Base-by-base conservation (phyloP, 2,329 filamentous ascomycete genomes). In the Apiospora koreana region DNA sequence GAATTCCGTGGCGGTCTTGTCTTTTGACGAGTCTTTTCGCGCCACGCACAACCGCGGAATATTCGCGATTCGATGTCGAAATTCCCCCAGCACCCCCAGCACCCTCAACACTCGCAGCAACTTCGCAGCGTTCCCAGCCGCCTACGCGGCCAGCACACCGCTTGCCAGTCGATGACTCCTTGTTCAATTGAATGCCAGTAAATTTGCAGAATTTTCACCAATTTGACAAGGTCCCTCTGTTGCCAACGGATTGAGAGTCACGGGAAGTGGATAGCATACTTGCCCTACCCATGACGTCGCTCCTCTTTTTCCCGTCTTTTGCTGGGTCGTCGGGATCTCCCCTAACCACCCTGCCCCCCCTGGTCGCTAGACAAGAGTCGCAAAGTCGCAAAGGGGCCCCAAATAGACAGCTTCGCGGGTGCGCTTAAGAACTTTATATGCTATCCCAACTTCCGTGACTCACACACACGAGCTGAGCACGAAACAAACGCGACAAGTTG, bases 401-500 rank as follows among this genome's bases (percentile, higher is more conserved):
- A 28, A 35, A 46, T 10, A 58, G 31, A 42, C 21, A 5, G 18
- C 68, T 70, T 70, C 67, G 71, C 62, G 54, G 70, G 71, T 69
- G 74, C 72, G 73, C 74, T 72, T 75, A 74, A 54, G 66, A 54
- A 65, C 72, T 76, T 79, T 79, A 79, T 78, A 78, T 72, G 73
- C 54, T 2, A 73, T 69, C 68, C 69, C 67, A 70, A 43, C 48
- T 48, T 42, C 4, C 16, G 18, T 64, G 38, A 64, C 31, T 66
- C 50, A 42, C 43, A 18, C 43, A 68, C 70, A 58, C 70, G 70
- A 69, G 65, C 28, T 48, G 64, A 28, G 64, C 70, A 71, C 70
- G 70, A 71, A 71, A 71, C 70, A 71, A 54, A 68, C 70, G 70
- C 70, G 70, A 69, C 46, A 42, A 42, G 67, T 54, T 58, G 46